These are phyloP conservation scores for Bryoglossum gracile DNA, from an alignment of 495 filamentous ascomycete species.

Conservation along the genomic window DNA sequence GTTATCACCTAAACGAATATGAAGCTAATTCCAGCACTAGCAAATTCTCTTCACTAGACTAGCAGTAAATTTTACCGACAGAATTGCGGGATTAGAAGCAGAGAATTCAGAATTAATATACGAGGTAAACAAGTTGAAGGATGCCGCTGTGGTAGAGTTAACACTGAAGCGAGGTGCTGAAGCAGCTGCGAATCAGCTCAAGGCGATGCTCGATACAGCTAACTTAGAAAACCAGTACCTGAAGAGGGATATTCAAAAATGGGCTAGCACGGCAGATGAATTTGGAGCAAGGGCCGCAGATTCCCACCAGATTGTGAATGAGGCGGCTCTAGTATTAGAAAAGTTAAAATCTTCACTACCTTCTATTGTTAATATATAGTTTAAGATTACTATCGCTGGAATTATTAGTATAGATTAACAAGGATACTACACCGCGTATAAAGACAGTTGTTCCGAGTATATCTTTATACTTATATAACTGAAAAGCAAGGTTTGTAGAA, in stretches of 20 bases:
- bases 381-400: conserved; percentile 7
- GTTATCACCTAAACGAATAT: conserved; percentile 12
- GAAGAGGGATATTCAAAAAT: conserved; percentile 18
- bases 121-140: conserved; percentile 17
- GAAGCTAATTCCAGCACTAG: conserved; percentile 16
- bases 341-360: conserved; percentile 18
- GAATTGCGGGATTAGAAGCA: conserved; percentile 21
- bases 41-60: conserved; percentile 17
- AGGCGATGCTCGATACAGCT: conserved; percentile 12
- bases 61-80: conserved; percentile 19
- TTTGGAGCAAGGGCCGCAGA: conserved; percentile 14
- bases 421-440: not conserved
- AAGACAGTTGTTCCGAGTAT: not conserved
- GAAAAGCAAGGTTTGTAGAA: not conserved
- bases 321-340: no score
- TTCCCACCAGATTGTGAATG: conserved; percentile 15
- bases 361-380: conserved; percentile 16
- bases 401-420: not conserved
- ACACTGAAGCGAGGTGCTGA: conserved; percentile 19
- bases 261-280: conserved; percentile 13
- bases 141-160: conserved; percentile 11
- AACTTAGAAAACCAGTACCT: conserved; percentile 19
- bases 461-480: not conserved
- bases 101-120: conserved; percentile 17
- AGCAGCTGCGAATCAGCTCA: conserved; percentile 17